phyloP scores from a whole-genome alignment of 805 yeast species.

The Kluyveromyces lactis region DNA sequence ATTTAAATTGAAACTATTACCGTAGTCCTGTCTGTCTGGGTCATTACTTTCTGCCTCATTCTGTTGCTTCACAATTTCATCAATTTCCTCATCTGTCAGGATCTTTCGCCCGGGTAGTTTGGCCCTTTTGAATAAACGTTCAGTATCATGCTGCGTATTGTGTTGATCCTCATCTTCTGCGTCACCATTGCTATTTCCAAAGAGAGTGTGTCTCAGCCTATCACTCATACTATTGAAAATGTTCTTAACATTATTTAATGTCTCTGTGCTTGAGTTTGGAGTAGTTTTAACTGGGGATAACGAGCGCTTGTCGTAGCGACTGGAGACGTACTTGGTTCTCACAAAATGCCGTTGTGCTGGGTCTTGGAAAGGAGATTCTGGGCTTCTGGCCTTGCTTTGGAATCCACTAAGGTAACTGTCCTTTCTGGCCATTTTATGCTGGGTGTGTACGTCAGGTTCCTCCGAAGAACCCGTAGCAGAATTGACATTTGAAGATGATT shows the following conservation, averaged over 20 bases:
- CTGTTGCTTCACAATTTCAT: not conserved
- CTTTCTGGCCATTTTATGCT: conserved; percentile 4
- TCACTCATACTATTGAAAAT: conserved; percentile 6
- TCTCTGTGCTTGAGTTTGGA: conserved; percentile 11
- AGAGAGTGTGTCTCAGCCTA: not conserved
- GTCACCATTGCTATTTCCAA: not conserved
- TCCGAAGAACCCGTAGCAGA: conserved; percentile 1
- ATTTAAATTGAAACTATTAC: not conserved
- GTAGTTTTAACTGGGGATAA: conserved; percentile 19
- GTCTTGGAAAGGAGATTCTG: conserved; percentile 13
- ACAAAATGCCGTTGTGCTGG: conserved; percentile 17
- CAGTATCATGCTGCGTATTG: not conserved
- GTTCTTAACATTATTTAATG: conserved; percentile 13
- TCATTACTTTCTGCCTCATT: not conserved
- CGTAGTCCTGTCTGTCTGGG: not conserved
- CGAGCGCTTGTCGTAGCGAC: conserved; percentile 14
- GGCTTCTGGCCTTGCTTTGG: not conserved
- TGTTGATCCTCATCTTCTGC: not conserved
- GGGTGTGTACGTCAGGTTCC: not conserved
- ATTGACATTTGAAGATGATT: not conserved
- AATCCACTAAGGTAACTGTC: not conserved
- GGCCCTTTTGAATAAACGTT: conserved; percentile 1
- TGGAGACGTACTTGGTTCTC: conserved; percentile 15
- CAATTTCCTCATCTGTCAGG: conserved; percentile 1
- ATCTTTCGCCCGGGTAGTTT: not conserved